These are phyloP conservation scores for Globisporangium cederbergense DNA, from an alignment of 352 stramenopile species.

Conservation along the genomic window DNA sequence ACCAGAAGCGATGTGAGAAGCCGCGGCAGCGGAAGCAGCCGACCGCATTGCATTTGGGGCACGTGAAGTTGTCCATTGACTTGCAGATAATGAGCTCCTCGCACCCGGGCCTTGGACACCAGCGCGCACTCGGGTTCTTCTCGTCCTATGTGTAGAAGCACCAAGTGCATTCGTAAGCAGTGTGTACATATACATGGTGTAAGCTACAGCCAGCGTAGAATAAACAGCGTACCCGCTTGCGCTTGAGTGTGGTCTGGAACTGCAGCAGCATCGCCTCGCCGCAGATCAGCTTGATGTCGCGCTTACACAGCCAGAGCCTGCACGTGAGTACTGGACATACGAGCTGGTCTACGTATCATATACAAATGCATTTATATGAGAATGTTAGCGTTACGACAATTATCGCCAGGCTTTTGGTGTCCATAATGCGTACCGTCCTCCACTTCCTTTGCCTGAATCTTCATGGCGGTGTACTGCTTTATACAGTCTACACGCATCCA, in stretches of 20 bases:
- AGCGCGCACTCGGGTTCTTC: constrained; percentile 68
- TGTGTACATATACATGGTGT: neutral
- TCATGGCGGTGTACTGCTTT: constrained; percentile 50
- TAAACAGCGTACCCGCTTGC: constrained; percentile 43
- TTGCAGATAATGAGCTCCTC: constrained; percentile 67
- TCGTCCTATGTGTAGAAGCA: constrained; percentile 37
- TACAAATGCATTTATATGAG: neutral
- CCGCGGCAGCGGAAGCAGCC: constrained; percentile 65
- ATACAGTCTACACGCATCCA: constrained; percentile 38
- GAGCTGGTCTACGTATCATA: constrained; percentile 41
- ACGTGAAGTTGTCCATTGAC: constrained; percentile 47
- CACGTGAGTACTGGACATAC: constrained; percentile 62
- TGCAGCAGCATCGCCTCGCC: constrained; percentile 22
- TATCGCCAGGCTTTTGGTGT: neutral
- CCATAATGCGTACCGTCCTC: constrained; percentile 40
- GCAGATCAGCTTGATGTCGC: constrained; percentile 35
- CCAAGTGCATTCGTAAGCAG: neutral
- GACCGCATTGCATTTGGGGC: constrained; percentile 44
- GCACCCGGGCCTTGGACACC: constrained; percentile 56
- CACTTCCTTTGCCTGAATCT: constrained; percentile 53
- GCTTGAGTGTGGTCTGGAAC: constrained; percentile 39
- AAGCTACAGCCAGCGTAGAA: neutral
- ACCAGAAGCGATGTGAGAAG: constrained; percentile 57
- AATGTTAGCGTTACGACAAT: neutral
- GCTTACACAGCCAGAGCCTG: constrained; percentile 29